Base-by-base conservation (phyloP, 2,329 filamentous ascomycete species). In the Apiospora pterosperma region DNA sequence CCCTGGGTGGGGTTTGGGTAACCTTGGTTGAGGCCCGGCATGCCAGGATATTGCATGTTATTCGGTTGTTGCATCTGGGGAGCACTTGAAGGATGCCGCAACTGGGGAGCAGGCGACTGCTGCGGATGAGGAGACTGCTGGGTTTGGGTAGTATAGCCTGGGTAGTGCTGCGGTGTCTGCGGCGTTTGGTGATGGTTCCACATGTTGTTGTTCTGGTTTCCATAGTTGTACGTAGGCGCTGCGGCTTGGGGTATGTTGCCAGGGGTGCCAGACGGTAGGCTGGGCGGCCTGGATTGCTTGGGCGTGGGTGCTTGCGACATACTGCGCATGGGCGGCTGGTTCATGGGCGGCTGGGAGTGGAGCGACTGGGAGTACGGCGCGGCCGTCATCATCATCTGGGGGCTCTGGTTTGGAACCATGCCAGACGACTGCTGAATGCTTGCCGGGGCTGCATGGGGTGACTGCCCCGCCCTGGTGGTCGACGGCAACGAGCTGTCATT, bases 321-420 rank as follows among this genome's bases (percentile, higher is more conserved):
- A 74, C 86, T 84, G 78, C 91, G 88, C 76, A 93, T 88, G 28
- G 82, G 88, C 28, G 92, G 90, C 74, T 92, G 91, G 36, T 85
- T 85, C 74, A 93, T 88, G 42, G 89, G 84, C 73, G 87, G 90
- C 73, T 91, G 91, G 39, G 90, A 85, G 73, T 92, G 89, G 61
- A 89, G 82, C 63, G 91, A 85, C 73, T 90, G 90, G 63, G 89
- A 87, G 77, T 93, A 96, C 1, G 86, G 83, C 67, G 80, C 86
- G 70, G 77, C 85, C 69, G 85, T 84, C 84, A 88, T 88, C 85
- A 91, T 88, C 80, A 88, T 82, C 74, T 90, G 88, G 16, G 85
- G 85, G 69, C 87, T 87, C 71, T 89, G 88, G 67, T 86, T 86
- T 7, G 86, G 78, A n/a, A 86, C 79, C 69, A 88, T 81, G 60